Base-by-base conservation (phyloP, 2,329 filamentous ascomycete species). In the Mycosphaerella arachidis region DNA sequence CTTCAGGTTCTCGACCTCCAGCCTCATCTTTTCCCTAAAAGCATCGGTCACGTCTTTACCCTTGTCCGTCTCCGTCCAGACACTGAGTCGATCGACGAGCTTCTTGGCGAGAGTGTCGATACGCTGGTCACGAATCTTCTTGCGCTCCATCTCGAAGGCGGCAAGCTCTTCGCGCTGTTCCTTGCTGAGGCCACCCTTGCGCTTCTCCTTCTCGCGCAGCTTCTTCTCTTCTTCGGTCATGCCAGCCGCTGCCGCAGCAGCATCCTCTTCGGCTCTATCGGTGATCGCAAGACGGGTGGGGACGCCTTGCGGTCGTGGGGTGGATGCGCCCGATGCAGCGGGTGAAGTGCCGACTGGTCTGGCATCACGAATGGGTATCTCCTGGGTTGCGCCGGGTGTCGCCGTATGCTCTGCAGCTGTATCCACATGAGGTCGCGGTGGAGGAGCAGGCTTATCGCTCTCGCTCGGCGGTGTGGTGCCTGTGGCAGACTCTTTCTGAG, bases 61-160 rank as follows among this genome's bases (percentile, higher is more conserved):
- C 79, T 94, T 96, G 78, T 97, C 94, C 3, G 93, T 97, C 80
- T 99, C 94, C 6, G 94, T 97, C 93, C 92, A 97, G 46, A 97
- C 86, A 66, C 88, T 92, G 71, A 97, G 85, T 60, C 92, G 89
- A 74, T 97, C 91, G 61, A 94, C 79, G 27, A 99, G 84, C 78
- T 97, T 97, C 74, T 86, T 86, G 12, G 86, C 82, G 16, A 99
- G 83, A 6, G 86, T 94, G 61, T 91, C 86, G 29, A 99, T 90
- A 62, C 94, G 90, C 76, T 99, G 92, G 72, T 97, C 86, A 48
- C 94, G 89, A 63, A 95, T 86, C 67, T 83, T 85, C 62, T 87
- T 86, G 24, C 94, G 87, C 79, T 99, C 93, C 66, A 86, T 82
- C 73, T 99, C 94, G 70, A 92, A 93, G 3, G 91, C 92, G 4